Evolutionary conservation across 371 early-diverging fungal species (phyloP), one percentile per base, ranked within the genome.

Genomic region (Fennellomyces sp.): DNA sequence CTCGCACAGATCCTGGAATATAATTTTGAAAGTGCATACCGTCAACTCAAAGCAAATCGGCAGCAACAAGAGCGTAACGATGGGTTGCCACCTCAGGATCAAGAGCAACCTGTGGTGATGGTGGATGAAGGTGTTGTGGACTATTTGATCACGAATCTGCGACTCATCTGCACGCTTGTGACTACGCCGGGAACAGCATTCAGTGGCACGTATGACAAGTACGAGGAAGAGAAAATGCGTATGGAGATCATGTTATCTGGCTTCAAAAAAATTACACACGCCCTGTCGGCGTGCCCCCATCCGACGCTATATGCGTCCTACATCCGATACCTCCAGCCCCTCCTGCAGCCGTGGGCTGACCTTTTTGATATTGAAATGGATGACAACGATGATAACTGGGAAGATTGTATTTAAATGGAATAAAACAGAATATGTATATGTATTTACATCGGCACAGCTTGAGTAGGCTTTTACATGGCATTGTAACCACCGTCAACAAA

Each of bases 211-310:
- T 75, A 73, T 58, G 72, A 72, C 58, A 65, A 65, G 33, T 59
- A 68, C n/a, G 75, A 75, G 41, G 72, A 75, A 56, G 81, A 81
- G 63, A 74, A 73, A 38, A 70, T 81, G 63, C 70, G 81, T 10
- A 30, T 72, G 7, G 81, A 81, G 52, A 58, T 81, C 48, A 75
- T 81, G 78, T 47, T 75, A 28, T 81, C 81, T 21, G 81, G 81
- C 3, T 81, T 81, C 56, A 78, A 81, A 25, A 78, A 76, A 38
- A 67, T 76, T n/a, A 62, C 75, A 17, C 76, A 76, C 67, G 63
- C 73, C 27, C 66, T 88, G 39, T 75, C 77, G 10, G 75, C 73
- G 38, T 81, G 82, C 38, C 88, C 86, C 38, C 85, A 83, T 70
- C 86, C 87, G 4, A 82, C 81, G n/a, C 66, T 88, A 17, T 78